These are phyloP conservation scores for Fusarium beomiforme DNA, from an alignment of 2,329 filamentous ascomycete species.

Conservation along the genomic window DNA sequence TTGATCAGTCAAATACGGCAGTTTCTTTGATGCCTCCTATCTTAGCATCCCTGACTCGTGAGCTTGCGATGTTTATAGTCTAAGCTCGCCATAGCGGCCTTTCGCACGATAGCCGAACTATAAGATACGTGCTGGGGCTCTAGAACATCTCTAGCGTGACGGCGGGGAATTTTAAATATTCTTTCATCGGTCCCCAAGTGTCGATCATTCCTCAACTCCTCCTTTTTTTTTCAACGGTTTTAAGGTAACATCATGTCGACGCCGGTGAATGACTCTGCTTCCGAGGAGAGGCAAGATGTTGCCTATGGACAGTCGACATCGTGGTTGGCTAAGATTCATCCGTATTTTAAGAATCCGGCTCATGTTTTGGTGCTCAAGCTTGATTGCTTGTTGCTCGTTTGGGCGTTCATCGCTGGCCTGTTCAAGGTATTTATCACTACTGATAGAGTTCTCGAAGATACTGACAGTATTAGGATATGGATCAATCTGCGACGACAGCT, in stretches of 20 bases:
- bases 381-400: slow-evolving; percentile 41
- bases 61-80: not conserved
- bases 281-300: not conserved
- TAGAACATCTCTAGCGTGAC: not conserved
- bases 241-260: slow-evolving; percentile 7
- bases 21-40: not conserved
- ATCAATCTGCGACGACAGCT: slow-evolving; percentile 36
- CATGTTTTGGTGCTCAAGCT: slow-evolving; percentile 45
- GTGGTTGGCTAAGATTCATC: slow-evolving; percentile 46
- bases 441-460: fast-evolving
- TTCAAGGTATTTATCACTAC: not conserved
- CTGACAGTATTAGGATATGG: slow-evolving; percentile 25
- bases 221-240: not conserved
- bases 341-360: slow-evolving; percentile 43
- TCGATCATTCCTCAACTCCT: slow-evolving; percentile 6
- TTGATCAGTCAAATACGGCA: not conserved
- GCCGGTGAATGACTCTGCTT: not conserved
- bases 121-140: not conserved
- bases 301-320: slow-evolving; percentile 25
- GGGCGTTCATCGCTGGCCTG: slow-evolving; percentile 36
- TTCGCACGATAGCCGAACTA: not conserved
- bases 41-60: not conserved
- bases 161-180: not conserved
- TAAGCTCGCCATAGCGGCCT: not conserved
- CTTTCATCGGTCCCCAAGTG: not conserved